phyloP scores from a whole-genome alignment of 2,329 filamentous ascomycete species.

The Teratosphaeria zuluensis region DNA sequence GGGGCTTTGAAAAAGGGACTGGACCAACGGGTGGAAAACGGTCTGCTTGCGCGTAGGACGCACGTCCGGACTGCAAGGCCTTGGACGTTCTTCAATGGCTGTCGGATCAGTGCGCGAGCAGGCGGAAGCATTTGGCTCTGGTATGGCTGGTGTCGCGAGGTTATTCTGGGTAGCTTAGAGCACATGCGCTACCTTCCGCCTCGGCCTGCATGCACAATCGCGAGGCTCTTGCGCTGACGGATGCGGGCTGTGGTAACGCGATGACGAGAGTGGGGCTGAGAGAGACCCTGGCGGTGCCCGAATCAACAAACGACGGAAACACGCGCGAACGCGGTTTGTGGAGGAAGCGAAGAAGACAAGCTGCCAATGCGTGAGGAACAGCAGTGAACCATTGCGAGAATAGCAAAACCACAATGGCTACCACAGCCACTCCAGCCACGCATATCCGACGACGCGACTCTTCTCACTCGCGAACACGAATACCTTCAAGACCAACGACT shows the following conservation, averaged over 20 bases:
- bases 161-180: neutral
- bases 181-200: neutral
- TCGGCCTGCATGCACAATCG: neutral
- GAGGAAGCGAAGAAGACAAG: neutral
- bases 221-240: neutral
- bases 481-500: constrained; percentile 72
- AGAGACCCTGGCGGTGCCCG: neutral
- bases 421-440: constrained; percentile 7
- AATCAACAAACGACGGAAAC: neutral
- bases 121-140: neutral
- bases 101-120: neutral
- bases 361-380: neutral
- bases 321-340: neutral
- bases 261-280: neutral
- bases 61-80: neutral
- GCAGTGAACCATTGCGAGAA: neutral
- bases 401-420: constrained; percentile 8
- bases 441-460: constrained; percentile 3
- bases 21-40: neutral
- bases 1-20: neutral
- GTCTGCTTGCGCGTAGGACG: neutral
- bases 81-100: neutral
- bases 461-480: constrained; percentile 39
- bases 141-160: neutral
- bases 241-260: neutral